Conservation (phyloP, 1,284 basidiomycete species). For the Athelia psychrophila region DNA sequence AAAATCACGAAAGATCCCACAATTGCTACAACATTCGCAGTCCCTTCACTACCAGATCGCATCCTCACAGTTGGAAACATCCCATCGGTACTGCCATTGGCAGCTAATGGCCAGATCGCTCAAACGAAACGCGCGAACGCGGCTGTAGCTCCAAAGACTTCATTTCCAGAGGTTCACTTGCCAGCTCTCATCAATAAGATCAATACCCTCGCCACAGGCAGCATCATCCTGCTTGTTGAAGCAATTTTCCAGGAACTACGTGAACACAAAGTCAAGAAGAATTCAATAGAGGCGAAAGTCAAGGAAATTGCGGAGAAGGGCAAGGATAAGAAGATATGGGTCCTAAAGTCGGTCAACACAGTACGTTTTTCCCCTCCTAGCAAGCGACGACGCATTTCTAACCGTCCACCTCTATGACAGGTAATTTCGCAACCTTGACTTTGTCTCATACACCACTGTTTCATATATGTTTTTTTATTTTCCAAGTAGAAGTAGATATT, state of each 20-base stretch:
- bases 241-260: constrained; percentile 67
- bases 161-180: constrained; percentile 67
- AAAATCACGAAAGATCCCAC: constrained; percentile 17
- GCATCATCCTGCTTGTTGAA: constrained; percentile 65
- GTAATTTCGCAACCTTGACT: constrained; percentile 9
- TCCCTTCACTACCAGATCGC: constrained; percentile 36
- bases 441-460: not conserved
- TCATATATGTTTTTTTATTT: not conserved
- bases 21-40: constrained; percentile 23
- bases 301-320: constrained; percentile 71
- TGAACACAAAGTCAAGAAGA: constrained; percentile 71
- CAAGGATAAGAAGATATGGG: constrained; percentile 67
- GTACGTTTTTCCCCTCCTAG: not conserved
- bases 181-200: constrained; percentile 59
- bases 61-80: constrained; percentile 9
- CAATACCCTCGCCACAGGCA: constrained; percentile 50
- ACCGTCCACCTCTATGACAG: constrained; percentile 6
- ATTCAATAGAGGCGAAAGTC: constrained; percentile 76
- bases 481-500: too few species aligned
- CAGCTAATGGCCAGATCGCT: constrained; percentile 10
- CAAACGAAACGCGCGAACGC: constrained; percentile 35
- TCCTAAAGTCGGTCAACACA: constrained; percentile 43
- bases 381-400: constrained; percentile 22
- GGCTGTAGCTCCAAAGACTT: constrained; percentile 43
- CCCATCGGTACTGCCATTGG: constrained; percentile 5